Conservation (phyloP, 2,329 filamentous ascomycete species). For the Ambrosiella beaveri region DNA sequence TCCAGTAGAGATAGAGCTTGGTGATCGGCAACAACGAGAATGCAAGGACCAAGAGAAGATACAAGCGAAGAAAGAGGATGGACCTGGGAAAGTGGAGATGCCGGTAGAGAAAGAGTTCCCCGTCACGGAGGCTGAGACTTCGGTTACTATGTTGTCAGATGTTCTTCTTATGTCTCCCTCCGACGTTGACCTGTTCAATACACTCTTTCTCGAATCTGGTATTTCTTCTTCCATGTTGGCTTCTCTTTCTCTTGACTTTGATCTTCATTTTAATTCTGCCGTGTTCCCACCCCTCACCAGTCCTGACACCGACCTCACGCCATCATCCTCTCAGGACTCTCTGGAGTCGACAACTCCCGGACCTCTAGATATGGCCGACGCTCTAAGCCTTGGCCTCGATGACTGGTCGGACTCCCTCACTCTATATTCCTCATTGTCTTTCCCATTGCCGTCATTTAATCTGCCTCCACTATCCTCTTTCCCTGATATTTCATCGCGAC, state of each 20-base stretch:
- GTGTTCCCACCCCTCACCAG: no score
- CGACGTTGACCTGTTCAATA: slow-evolving; percentile 19
- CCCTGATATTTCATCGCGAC: slow-evolving; percentile 33
- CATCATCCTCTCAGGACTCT: not conserved
- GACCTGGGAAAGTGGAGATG: not conserved
- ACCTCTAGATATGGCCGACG: no score
- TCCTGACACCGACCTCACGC: no score
- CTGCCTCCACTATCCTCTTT: slow-evolving; percentile 40
- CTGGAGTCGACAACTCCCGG: not conserved
- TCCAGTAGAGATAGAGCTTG: no score
- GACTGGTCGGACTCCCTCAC: no score
- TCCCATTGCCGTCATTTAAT: slow-evolving; percentile 21
- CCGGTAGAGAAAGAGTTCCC: not conserved
- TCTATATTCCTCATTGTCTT: not conserved
- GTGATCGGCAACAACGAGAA: no score
- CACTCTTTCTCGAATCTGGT: not conserved
- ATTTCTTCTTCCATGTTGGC: not conserved
- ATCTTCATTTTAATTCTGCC: not conserved
- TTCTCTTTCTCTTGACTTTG: slow-evolving; percentile 5
- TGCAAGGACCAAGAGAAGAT: no score
- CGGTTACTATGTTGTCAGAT: not conserved
- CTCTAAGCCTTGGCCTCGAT: no score
- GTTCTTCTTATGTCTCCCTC: slow-evolving; percentile 15
- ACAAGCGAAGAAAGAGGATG: no score
- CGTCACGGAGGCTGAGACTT: not conserved